Evolutionary conservation across 2,329 filamentous ascomycete species (phyloP).

Genomic region (Colletotrichum viniferum): DNA sequence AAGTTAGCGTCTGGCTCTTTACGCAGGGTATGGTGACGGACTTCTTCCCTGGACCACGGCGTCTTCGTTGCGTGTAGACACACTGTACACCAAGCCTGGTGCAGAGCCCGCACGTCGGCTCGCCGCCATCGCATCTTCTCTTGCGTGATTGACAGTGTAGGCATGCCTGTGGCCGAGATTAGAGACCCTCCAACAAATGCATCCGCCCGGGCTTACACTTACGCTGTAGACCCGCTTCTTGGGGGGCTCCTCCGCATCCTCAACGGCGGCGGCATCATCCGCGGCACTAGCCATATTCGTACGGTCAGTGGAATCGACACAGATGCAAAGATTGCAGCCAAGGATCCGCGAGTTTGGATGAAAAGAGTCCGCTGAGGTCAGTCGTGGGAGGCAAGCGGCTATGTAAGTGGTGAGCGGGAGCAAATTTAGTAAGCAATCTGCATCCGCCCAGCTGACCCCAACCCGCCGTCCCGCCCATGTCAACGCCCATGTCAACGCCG

Average conservation of each 20-base stretch:
- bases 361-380: not conserved
- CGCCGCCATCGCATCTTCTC: constrained; percentile 12
- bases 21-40: not conserved
- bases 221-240: constrained; percentile 18
- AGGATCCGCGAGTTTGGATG: not conserved
- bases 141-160: constrained; percentile 6
- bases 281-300: not conserved
- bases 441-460: not conserved
- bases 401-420: not conserved
- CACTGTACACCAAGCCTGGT: not conserved
- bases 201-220: not conserved
- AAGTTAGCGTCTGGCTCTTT: not conserved
- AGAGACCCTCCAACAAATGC: not conserved
- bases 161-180: not conserved
- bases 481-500: not conserved
- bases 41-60: constrained; percentile 16
- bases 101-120: constrained; percentile 13
- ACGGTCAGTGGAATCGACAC: not conserved
- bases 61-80: constrained; percentile 6
- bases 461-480: not conserved
- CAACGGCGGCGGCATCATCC: not conserved
- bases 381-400: not conserved
- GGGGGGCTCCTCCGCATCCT: not conserved
- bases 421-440: not conserved
- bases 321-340: not conserved